These are phyloP conservation scores for Zygosaccharomyces sapae DNA, from an alignment of 1,139 yeast genomes.

Conservation along the genomic window DNA sequence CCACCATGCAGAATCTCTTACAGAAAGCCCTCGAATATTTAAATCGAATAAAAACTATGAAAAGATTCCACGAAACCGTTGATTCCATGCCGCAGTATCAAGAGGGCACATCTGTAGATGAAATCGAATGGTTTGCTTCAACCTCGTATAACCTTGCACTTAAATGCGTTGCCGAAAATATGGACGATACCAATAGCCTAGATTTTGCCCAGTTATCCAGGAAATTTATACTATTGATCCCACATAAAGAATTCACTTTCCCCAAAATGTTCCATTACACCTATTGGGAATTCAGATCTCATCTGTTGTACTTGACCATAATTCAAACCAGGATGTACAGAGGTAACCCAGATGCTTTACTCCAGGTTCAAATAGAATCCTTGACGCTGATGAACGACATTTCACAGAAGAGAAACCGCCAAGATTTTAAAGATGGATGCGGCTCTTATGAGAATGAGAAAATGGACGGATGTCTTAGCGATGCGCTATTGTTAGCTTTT, in stretches of 20 bases:
- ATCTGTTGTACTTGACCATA: slow-evolving; percentile 8
- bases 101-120: slow-evolving; percentile 22
- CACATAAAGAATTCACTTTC: slow-evolving; percentile 20
- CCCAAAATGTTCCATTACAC: slow-evolving; percentile 19
- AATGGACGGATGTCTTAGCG: slow-evolving; percentile 10
- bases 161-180: slow-evolving; percentile 14
- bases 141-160: slow-evolving; percentile 24
- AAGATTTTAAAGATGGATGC: slow-evolving; percentile 3
- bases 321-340: background rate
- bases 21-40: slow-evolving; percentile 15
- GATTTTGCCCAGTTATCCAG: slow-evolving; percentile 12
- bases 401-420: background rate
- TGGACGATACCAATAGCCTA: background rate
- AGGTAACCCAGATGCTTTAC: background rate
- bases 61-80: background rate
- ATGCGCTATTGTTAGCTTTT: slow-evolving; percentile 7
- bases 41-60: slow-evolving; percentile 9
- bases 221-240: slow-evolving; percentile 19
- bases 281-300: slow-evolving; percentile 23
- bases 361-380: slow-evolving; percentile 3
- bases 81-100: background rate
- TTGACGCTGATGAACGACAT: slow-evolving; percentile 5
- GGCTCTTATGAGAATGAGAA: background rate
- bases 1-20: slow-evolving; percentile 14
- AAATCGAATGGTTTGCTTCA: slow-evolving; percentile 33